These are phyloP conservation scores for Aspergillus leporis DNA, from an alignment of 495 filamentous ascomycete genomes.

Conservation along the genomic window DNA sequence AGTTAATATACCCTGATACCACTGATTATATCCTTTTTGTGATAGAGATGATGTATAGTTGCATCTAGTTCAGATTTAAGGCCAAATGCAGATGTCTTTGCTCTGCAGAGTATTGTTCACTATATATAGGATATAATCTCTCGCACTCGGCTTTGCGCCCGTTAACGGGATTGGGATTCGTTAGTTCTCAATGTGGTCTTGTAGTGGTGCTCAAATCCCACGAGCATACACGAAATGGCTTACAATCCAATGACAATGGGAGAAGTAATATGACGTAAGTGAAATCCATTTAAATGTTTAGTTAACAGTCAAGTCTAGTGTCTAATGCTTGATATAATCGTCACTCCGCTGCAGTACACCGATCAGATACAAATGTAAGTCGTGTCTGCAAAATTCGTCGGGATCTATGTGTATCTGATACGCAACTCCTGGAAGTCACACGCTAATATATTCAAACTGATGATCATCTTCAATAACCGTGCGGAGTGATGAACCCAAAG, in stretches of 20 bases:
- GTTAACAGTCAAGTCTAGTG: not conserved
- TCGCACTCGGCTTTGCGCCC: too few species aligned
- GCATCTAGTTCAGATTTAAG: slow-evolving; percentile 10
- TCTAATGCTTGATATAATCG: not conserved
- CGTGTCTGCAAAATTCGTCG: not conserved
- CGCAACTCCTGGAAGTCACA: not conserved
- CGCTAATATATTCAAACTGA: not conserved
- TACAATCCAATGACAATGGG: not conserved
- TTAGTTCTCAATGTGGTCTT: not conserved
- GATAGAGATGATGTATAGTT: slow-evolving; percentile 14
- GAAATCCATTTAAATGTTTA: not conserved
- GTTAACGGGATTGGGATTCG: not conserved
- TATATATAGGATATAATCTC: too few species aligned
- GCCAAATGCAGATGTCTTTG: not conserved
- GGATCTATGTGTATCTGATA: not conserved
- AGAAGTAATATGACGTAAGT: too few species aligned
- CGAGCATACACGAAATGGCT: not conserved
- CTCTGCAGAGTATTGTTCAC: not conserved
- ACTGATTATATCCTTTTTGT: slow-evolving; percentile 27
- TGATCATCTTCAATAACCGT: not conserved
- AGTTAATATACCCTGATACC: slow-evolving; percentile 38
- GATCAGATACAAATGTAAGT: not conserved
- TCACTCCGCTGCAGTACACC: not conserved
- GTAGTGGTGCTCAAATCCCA: too few species aligned
- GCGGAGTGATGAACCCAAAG: not conserved